Base-by-base conservation (phyloP, 192 early-diverging fungal genomes). In the Backusella sp. region DNA sequence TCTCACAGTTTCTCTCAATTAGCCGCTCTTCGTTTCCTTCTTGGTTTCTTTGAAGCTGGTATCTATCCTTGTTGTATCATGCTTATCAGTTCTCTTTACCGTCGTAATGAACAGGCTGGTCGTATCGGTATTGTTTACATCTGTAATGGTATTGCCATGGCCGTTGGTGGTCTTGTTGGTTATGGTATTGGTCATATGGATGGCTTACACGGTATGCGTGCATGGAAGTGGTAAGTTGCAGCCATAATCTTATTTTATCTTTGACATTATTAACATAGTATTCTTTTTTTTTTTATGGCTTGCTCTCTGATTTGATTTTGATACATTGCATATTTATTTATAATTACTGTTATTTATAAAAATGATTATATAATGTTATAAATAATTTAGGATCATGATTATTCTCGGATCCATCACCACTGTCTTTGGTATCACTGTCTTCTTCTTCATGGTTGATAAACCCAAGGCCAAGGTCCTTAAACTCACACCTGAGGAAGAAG, bases 141-240 rank as follows among this genome's bases (percentile, higher is more conserved):
- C 19, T 72, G 70, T 44, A 69, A 69, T n/a, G 79, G 79, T 32
- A 1, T 73, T 42, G 76, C 69, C 21, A 41, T 59, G 15, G 67
- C 56, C 6, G n/a, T 80, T 26, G 79, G 79, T 23, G 62, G 56
- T 41, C 39, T 70, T 14, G 30, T 74, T 34, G 68, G 67, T 15
- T 72, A 72, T 68, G 79, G 70, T 73, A 75, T 80, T 21, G 52
- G 59, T 28, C 65, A 72, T 36, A 76, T 79, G 73, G 70, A 72
- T 14, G 70, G 70, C 17, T 19, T 72, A 8, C 37, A 30, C 30
- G 70, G 66, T 8, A 34, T 53, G 66, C 70, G 49, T n/a, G 70
- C 79, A 37, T 80, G 79, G 79, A 53, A 70, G 68, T 80, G 79
- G 79, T 76, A 76, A 71, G 41, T 44, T 42, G 42, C 12, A 44